phyloP scores from a whole-genome alignment of 805 yeast species.

The Blastobotrys robertii region DNA sequence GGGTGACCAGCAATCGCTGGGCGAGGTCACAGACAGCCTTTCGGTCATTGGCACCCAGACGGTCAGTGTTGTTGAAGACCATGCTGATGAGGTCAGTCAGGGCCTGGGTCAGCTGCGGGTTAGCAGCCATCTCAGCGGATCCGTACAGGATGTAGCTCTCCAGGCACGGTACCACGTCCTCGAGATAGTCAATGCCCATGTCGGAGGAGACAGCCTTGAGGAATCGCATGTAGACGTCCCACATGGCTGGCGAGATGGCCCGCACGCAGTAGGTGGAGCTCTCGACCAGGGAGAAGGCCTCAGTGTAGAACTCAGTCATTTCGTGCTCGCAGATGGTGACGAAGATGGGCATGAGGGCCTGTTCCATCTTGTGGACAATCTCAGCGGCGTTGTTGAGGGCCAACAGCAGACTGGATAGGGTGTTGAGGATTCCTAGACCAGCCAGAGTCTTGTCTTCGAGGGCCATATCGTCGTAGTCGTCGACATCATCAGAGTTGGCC shows the following conservation, averaged over 20 bases:
- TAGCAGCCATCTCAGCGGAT: slow-evolving; percentile 36
- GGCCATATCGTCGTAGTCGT: slow-evolving; percentile 30
- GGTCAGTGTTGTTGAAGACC: slow-evolving; percentile 29
- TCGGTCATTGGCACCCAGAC: slow-evolving; percentile 51
- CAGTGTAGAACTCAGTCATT: slow-evolving; percentile 65
- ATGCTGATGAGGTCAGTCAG: slow-evolving; percentile 40
- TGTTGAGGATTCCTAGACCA: slow-evolving; percentile 70
- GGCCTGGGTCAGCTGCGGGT: slow-evolving; percentile 39
- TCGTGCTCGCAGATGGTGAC: slow-evolving; percentile 55
- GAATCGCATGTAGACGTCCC: slow-evolving; percentile 58
- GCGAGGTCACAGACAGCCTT: slow-evolving; percentile 51
- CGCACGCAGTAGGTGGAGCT: slow-evolving; percentile 54
- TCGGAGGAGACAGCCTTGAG: slow-evolving; percentile 28
- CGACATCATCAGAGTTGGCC: slow-evolving; percentile 32
- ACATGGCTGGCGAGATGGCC: slow-evolving; percentile 56
- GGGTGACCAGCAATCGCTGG: slow-evolving; percentile 51
- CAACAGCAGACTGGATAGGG: slow-evolving; percentile 69
- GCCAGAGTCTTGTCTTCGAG: slow-evolving; percentile 68
- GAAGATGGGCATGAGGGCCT: slow-evolving; percentile 59
- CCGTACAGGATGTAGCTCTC: slow-evolving; percentile 66
- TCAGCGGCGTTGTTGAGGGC: slow-evolving; percentile 75
- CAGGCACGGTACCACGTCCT: slow-evolving; percentile 64
- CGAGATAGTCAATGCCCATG: slow-evolving; percentile 50
- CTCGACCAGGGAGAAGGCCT: slow-evolving; percentile 65
- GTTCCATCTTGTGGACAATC: slow-evolving; percentile 54